These are phyloP conservation scores for Zymoseptoria pseudotritici DNA, from an alignment of 2,329 filamentous ascomycete species.

Conservation along the genomic window DNA sequence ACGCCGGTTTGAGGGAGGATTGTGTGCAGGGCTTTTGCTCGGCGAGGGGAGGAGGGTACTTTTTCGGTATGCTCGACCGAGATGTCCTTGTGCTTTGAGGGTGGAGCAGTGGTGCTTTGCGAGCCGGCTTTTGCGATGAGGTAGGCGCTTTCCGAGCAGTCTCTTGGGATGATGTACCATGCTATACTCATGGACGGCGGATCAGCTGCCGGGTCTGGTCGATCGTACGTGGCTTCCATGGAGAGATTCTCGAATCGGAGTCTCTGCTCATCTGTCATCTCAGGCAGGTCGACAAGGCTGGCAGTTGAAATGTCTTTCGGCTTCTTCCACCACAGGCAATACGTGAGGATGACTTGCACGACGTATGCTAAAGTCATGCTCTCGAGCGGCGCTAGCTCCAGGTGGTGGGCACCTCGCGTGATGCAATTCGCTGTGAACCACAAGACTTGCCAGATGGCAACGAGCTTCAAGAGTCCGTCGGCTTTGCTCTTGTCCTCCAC, in stretches of 20 bases:
- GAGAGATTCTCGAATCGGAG: slow-evolving; percentile 22
- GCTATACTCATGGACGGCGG: slow-evolving; percentile 19
- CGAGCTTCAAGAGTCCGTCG: slow-evolving; percentile 27
- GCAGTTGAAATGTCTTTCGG: slow-evolving; percentile 32
- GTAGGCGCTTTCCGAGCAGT: slow-evolving; percentile 15
- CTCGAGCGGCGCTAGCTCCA: slow-evolving; percentile 32
- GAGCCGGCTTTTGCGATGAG: slow-evolving; percentile 24
- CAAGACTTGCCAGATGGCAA: slow-evolving; percentile 25
- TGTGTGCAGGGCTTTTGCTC: background rate
- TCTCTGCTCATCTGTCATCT: slow-evolving; percentile 20
- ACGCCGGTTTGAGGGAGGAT: background rate
- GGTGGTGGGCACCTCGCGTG: slow-evolving; percentile 24
- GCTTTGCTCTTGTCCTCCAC: slow-evolving; percentile 31
- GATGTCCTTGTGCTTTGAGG: background rate
- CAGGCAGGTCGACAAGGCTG: slow-evolving; percentile 24
- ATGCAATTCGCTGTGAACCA: slow-evolving; percentile 30
- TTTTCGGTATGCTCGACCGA: background rate
- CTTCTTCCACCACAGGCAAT: slow-evolving; percentile 33
- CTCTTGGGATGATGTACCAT: slow-evolving; percentile 25
- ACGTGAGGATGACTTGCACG: slow-evolving; percentile 30
- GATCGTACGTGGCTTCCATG: slow-evolving; percentile 25
- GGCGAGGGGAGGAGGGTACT: too few species aligned
- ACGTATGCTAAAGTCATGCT: slow-evolving; percentile 33
- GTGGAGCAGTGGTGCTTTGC: slow-evolving; percentile 10
- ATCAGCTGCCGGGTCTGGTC: slow-evolving; percentile 20